Base-by-base conservation (phyloP, 2,329 filamentous ascomycete genomes). In the Botrytis byssoidea region DNA sequence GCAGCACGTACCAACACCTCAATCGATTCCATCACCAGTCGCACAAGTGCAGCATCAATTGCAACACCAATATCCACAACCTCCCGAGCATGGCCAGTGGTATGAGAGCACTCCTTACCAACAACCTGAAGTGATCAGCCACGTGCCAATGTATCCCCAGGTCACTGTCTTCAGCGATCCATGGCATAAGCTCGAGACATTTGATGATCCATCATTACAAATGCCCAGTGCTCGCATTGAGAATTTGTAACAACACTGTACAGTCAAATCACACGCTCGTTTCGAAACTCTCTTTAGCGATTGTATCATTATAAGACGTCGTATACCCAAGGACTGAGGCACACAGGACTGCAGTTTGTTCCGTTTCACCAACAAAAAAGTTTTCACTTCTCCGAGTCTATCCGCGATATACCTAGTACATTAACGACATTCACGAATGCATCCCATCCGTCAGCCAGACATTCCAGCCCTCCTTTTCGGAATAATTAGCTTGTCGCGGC, bases 201-300 rank as follows among this genome's bases (percentile, higher is more conserved):
- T 85, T 73, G 87, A 88, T 59, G 88, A 90, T 75, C 84, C 86
- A 32, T 84, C 85, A 16, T 85, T 90, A 82, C 88, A 89, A 80
- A 84, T 90, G 81, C 89, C 88, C 18, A 89, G 87, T 78, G 86
- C 84, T 60, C 83, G 88, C 69, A 86, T 90, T 75, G 87, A 88
- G 76, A 86, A 83, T 74, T 83, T 90, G 82, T 90, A 82, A 84
- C 57, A 35, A 51, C 16, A 42, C 14, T 42, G 57, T 55, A 64
- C 14, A 61, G 35, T 63, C 57, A 40, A 32, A 60, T 9, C 40
- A 25, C 35, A 70, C 71, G 46, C 66, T 63, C 73, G 48, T 75
- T 77, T 76, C 65, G 55, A 64, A 55, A 46, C 75, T 74, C 60
- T 29, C 64, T 69, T 64, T 68, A 64, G 75, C 74, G 69, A 76